A percentile compares a stretch with the other conserved stretches of the same genome.
phyloP scores from a whole-genome alignment of 805 yeast species.

The Cyberlindnera xylosilytica region DNA sequence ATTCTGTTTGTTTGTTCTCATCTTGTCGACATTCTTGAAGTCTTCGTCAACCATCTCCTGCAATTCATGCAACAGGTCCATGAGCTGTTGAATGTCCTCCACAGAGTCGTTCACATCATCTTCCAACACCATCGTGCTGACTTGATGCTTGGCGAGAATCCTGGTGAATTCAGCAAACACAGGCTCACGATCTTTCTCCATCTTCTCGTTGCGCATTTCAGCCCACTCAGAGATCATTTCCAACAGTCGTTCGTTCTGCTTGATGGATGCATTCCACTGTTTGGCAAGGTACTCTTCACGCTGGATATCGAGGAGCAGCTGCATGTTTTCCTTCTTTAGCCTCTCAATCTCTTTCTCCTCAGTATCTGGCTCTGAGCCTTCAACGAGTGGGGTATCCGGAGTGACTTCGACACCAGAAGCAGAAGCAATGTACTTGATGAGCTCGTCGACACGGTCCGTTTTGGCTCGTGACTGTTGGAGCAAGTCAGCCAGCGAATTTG shows the following conservation, averaged over 20 bases:
- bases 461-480: slow-evolving; percentile 15
- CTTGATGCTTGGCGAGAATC: neutral
- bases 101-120: slow-evolving; percentile 4
- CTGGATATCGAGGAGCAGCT: slow-evolving; percentile 30
- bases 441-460: slow-evolving; percentile 18
- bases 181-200: neutral
- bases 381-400: neutral
- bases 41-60: slow-evolving; percentile 6
- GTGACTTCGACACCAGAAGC: slow-evolving; percentile 17
- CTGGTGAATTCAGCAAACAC: neutral
- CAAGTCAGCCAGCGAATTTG: slow-evolving; percentile 9
- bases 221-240: slow-evolving; percentile 9
- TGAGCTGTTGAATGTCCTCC: neutral
- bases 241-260: slow-evolving; percentile 29
- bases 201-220: neutral
- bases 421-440: slow-evolving; percentile 16
- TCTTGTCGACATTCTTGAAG: neutral
- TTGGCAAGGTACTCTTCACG: slow-evolving; percentile 30
- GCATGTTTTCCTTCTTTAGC: slow-evolving; percentile 27
- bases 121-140: neutral
- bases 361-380: slow-evolving; percentile 7
- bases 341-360: slow-evolving; percentile 13
- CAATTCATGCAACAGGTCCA: slow-evolving; percentile 2
- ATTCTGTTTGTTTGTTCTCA: neutral
- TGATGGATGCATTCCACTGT: slow-evolving; percentile 27